These are phyloP conservation scores for Hyaloscypha finlandica DNA, from an alignment of 495 filamentous ascomycete species.

Conservation along the genomic window DNA sequence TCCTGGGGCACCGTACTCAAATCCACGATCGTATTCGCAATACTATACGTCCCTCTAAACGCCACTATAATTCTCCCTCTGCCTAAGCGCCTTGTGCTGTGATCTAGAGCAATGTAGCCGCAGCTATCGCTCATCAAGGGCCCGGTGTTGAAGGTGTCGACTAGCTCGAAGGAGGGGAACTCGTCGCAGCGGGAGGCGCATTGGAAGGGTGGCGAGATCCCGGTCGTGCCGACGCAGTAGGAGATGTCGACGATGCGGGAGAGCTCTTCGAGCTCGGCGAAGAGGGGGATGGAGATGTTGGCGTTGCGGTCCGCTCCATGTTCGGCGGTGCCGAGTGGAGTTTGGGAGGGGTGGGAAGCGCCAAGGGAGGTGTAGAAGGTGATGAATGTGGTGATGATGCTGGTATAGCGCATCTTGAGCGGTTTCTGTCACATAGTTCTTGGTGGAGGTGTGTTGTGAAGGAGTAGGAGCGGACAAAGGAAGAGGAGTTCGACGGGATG, in stretches of 20 bases:
- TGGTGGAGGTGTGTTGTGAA: not conserved
- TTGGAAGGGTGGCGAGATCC: slow-evolving; percentile 77
- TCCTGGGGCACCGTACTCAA: slow-evolving; percentile 84
- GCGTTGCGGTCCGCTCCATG: not conserved
- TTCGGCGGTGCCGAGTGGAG: not conserved
- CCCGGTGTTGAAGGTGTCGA: slow-evolving; percentile 90
- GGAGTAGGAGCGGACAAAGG: not conserved
- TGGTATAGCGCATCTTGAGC: slow-evolving; percentile 25
- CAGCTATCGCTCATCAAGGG: slow-evolving; percentile 85
- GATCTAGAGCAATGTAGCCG: slow-evolving; percentile 88
- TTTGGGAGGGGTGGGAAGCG: slow-evolving; percentile 5
- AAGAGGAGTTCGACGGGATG: not conserved
- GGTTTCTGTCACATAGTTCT: slow-evolving; percentile 26
- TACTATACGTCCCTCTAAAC: slow-evolving; percentile 91
- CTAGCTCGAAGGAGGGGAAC: slow-evolving; percentile 75
- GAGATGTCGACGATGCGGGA: slow-evolving; percentile 89
- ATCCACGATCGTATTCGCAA: slow-evolving; percentile 87
- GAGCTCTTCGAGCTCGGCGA: slow-evolving; percentile 80
- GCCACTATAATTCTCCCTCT: slow-evolving; percentile 71
- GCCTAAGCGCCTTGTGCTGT: slow-evolving; percentile 41
- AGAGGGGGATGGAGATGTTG: slow-evolving; percentile 65
- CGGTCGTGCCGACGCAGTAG: slow-evolving; percentile 87
- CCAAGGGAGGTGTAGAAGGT: not conserved
- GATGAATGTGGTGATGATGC: slow-evolving; percentile 17
- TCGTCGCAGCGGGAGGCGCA: slow-evolving; percentile 83